Evolutionary conservation across 2,329 filamentous ascomycete genomes (phyloP), one percentile per base, ranked within the genome.

Genomic region (Pseudovirgaria hyperparasitica): DNA sequence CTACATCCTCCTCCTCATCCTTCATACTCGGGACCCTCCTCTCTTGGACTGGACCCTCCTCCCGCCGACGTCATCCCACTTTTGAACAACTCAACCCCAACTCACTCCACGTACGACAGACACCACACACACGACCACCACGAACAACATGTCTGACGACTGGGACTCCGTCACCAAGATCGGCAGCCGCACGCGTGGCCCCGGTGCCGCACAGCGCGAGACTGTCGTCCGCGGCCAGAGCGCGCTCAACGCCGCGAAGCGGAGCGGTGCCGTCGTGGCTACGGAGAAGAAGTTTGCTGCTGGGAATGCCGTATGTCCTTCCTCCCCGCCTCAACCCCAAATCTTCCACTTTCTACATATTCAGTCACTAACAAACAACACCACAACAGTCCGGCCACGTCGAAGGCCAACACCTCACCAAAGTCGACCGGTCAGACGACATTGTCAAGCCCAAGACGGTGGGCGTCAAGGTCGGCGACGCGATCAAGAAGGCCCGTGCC

Each of bases 391-490:
- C 60, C 33, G 62, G 60, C 35, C 67, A 52, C 28, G 46, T 66
- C 40, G 87, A 96, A 62, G 90, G 90, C 44, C 90, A 98, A 63
- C 86, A 82, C 53, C 70, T 96, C 40, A 96, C 90, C 42, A 94
- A 96, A 67, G 86, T 98, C 57, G 90, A 96, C 68, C 86, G 87
- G 43, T 77, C 76, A 54, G 86, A 96, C 66, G 90, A 94, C 55
- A 93, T 94, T 62, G 78, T 96, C 61, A 93, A 93, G 66, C 86
- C 85, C 50, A 92, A 92, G 65, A 92, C 84, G 24, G 67, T 57
- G 32, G 84, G 85, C 52, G 67, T 70, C 48, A 67, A 71, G 30
- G 82, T 96, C 39, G 84, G 81, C 46, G 73, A 82, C 40, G 81
- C 78, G 39, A 94, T 96, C 62, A 70, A 74, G 47, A 70, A 77